These are phyloP conservation scores for Ophiocytium majus DNA, from an alignment of 352 stramenopile species.

Conservation along the genomic window DNA sequence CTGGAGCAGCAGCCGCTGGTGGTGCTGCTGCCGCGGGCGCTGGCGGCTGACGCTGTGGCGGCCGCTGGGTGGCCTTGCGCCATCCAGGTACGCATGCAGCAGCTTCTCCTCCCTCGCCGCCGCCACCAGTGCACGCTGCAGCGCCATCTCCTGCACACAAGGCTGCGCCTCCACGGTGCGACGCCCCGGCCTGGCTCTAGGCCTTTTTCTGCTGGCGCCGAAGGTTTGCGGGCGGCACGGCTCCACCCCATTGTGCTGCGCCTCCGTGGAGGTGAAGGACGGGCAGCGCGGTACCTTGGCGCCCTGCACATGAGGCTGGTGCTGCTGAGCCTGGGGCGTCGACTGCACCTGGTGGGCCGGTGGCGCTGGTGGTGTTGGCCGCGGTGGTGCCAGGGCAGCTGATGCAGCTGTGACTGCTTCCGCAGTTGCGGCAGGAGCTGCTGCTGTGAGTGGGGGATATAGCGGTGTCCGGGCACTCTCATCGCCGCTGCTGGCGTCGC, in stretches of 20 bases:
- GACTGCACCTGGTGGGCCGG: too few species aligned
- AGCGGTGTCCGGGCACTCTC: neutral
- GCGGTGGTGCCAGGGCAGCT: neutral
- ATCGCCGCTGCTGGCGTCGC: too few species aligned
- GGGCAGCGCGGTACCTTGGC: neutral
- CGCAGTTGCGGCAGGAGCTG: neutral
- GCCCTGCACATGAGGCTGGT: neutral
- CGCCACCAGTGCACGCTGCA: too few species aligned
- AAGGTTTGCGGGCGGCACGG: neutral
- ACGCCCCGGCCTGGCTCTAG: too few species aligned
- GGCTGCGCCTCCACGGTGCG: too few species aligned
- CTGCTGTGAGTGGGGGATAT: neutral
- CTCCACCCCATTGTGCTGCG: neutral
- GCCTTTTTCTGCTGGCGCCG: neutral
- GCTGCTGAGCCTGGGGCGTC: neutral
- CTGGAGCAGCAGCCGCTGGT: too few species aligned
- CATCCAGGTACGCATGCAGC: too few species aligned
- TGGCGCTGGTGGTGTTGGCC: neutral
- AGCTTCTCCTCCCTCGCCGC: too few species aligned
- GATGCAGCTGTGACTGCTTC: neutral
- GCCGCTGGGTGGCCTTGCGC: too few species aligned
- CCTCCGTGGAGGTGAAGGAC: neutral
- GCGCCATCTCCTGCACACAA: too few species aligned
- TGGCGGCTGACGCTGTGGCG: too few species aligned
- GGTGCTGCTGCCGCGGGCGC: too few species aligned